phyloP scores from a whole-genome alignment of 345 rosid genomes.

The Conringia planisiliqua region DNA sequence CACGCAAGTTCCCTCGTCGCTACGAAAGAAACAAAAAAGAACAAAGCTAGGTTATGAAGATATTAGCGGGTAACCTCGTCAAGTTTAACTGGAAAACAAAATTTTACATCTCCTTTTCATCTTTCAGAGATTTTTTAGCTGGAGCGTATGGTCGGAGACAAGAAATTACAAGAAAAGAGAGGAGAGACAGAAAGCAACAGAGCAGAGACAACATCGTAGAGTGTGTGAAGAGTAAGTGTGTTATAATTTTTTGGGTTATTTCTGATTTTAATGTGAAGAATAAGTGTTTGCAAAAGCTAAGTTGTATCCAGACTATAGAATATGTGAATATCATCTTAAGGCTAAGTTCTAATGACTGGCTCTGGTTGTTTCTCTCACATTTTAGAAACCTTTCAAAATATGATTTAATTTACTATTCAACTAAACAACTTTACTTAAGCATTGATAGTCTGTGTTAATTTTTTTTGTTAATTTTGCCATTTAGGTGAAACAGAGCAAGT shows the following conservation, averaged over 20 bases:
- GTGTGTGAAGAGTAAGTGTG: background rate
- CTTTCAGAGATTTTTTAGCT: background rate
- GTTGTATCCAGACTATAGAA: too few species aligned
- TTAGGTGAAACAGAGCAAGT: background rate
- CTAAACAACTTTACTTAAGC: background rate
- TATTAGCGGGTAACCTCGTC: background rate
- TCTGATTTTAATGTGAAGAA: background rate
- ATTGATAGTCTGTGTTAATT: background rate
- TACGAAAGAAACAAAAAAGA: constrained; percentile 1
- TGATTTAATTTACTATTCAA: background rate
- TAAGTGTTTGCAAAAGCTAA: background rate
- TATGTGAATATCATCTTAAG: background rate
- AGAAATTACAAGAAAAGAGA: background rate
- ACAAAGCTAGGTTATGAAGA: background rate
- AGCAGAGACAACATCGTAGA: constrained; percentile 9
- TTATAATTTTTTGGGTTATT: background rate
- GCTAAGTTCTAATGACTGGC: background rate
- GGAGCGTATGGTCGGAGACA: background rate
- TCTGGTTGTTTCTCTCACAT: background rate
- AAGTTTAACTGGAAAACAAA: background rate
- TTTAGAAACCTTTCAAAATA: background rate
- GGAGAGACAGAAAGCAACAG: background rate
- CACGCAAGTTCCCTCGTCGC: background rate
- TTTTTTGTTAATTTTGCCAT: background rate
- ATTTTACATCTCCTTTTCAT: background rate